These are phyloP conservation scores for Penicillium alfredii DNA, from an alignment of 495 filamentous ascomycete species.

Conservation along the genomic window DNA sequence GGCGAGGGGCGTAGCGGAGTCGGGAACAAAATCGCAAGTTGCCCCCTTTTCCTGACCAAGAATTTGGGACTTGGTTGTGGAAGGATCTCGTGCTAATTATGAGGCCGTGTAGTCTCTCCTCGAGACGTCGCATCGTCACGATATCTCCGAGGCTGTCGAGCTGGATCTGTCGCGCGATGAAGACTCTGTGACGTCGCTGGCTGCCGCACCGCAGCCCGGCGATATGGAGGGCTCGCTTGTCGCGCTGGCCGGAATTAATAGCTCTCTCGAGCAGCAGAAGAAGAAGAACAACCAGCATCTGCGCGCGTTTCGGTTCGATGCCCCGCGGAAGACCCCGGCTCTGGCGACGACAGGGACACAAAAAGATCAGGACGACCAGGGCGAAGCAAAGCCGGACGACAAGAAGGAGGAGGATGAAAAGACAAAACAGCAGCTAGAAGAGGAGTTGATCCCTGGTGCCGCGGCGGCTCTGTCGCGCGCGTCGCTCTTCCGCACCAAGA, in stretches of 20 bases:
- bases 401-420: slow-evolving; percentile 24
- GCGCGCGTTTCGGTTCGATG: slow-evolving; percentile 64
- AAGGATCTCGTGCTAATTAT: slow-evolving; percentile 7
- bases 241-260: slow-evolving; percentile 83
- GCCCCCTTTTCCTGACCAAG: slow-evolving; percentile 5
- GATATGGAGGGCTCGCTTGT: slow-evolving; percentile 45
- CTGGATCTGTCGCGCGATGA: slow-evolving; percentile 80
- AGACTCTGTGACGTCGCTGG: slow-evolving; percentile 84
- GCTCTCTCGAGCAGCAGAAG: slow-evolving; percentile 59
- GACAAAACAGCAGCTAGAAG: slow-evolving; percentile 13
- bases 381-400: slow-evolving; percentile 10
- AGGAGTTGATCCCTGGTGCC: slow-evolving; percentile 27
- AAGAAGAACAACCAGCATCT: slow-evolving; percentile 85
- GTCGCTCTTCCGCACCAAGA: slow-evolving; percentile 57
- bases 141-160: slow-evolving; percentile 62
- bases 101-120: slow-evolving; percentile 53
- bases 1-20: slow-evolving; percentile 81
- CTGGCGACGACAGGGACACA: slow-evolving; percentile 2
- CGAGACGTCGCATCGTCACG: slow-evolving; percentile 55
- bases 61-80: no score
- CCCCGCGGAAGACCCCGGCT: slow-evolving; percentile 26
- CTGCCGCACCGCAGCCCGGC: slow-evolving; percentile 49
- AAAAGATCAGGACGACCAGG: no score
- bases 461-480: slow-evolving; percentile 51
- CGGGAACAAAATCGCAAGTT: slow-evolving; percentile 78